Evolutionary conservation across 257 asterid species (phyloP).

Genomic region (Solanum chiquidenum): DNA sequence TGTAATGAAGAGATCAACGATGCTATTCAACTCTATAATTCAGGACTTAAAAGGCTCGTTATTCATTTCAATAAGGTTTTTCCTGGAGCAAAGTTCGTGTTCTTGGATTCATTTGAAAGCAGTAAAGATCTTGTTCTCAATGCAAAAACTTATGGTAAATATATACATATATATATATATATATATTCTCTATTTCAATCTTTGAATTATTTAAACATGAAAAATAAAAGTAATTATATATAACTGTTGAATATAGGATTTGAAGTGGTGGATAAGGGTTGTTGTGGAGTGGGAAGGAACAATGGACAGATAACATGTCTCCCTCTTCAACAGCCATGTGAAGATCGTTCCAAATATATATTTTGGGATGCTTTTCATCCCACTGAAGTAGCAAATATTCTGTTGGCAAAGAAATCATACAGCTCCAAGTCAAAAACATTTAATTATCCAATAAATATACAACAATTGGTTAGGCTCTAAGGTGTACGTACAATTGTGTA

Average conservation of each 20-base stretch:
- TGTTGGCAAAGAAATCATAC: conserved; percentile 66
- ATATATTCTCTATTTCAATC: neutral
- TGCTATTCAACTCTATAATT: conserved; percentile 57
- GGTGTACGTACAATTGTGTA: neutral
- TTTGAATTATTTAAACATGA: neutral
- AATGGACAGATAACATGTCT: conserved; percentile 88
- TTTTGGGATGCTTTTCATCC: conserved; percentile 98
- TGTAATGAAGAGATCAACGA: conserved; percentile 85
- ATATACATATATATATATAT: neutral
- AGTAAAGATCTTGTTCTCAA: conserved; percentile 48
- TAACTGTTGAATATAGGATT: conserved; percentile 34
- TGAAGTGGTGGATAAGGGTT: conserved; percentile 72
- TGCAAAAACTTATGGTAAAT: conserved; percentile 57
- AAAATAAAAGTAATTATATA: neutral
- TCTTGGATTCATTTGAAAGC: conserved; percentile 57
- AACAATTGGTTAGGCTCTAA: conserved; percentile 57
- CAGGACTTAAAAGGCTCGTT: conserved; percentile 52
- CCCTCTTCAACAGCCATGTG: conserved; percentile 65
- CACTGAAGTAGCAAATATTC: conserved; percentile 66
- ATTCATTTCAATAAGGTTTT: conserved; percentile 50
- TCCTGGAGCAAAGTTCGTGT: conserved; percentile 64
- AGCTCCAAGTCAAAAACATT: conserved; percentile 39
- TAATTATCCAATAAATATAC: conserved; percentile 74
- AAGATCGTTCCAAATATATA: conserved; percentile 41
- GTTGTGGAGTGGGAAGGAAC: conserved; percentile 87